A percentile compares a stretch with the other conserved stretches of the same genome.
Evolutionary conservation across 768 basidiomycete species (phyloP).

Genomic region (Pleurotus cornucopiae): DNA sequence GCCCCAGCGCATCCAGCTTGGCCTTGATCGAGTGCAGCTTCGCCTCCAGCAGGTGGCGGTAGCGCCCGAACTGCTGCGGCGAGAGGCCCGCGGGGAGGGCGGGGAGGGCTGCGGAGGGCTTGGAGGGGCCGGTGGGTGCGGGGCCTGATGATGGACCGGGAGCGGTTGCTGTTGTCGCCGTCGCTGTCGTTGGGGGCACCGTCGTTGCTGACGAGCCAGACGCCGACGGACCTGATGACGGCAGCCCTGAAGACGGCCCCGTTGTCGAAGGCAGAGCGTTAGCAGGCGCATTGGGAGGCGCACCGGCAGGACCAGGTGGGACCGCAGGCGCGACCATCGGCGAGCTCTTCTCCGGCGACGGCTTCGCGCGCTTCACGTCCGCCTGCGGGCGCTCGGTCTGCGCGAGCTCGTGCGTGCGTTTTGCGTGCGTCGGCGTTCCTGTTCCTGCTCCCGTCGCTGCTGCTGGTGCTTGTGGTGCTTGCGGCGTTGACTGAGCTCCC

Average conservation of each 20-base stretch:
- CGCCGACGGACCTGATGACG: constrained; percentile 13
- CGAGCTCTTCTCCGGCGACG: neutral
- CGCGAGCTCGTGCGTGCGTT: neutral
- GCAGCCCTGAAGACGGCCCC: constrained; percentile 6
- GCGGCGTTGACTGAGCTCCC: too few relatives aligned
- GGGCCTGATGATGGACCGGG: constrained; percentile 16
- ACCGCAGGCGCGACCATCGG: neutral
- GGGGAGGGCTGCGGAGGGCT: constrained; percentile 13
- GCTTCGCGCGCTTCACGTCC: constrained; percentile 1
- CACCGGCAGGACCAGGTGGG: neutral
- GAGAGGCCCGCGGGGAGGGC: neutral
- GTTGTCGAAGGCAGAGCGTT: constrained; percentile 16
- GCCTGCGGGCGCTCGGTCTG: neutral
- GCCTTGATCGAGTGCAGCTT: constrained; percentile 12
- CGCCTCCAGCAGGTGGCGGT: neutral
- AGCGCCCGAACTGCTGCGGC: neutral
- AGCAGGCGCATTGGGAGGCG: constrained; percentile 11
- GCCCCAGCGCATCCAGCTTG: constrained; percentile 10
- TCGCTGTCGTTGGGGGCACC: constrained; percentile 15
- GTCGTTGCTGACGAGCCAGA: constrained; percentile 15
- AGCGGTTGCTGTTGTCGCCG: constrained; percentile 13
- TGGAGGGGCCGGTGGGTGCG: constrained; percentile 4
- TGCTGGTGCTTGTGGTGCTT: too few relatives aligned
- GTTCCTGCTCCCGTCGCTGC: too few relatives aligned
- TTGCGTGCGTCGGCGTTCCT: neutral